A percentile compares a stretch with the other conserved stretches of the same genome.
Conservation (phyloP, 306 rosid species). For the Inga leiocalycina region DNA sequence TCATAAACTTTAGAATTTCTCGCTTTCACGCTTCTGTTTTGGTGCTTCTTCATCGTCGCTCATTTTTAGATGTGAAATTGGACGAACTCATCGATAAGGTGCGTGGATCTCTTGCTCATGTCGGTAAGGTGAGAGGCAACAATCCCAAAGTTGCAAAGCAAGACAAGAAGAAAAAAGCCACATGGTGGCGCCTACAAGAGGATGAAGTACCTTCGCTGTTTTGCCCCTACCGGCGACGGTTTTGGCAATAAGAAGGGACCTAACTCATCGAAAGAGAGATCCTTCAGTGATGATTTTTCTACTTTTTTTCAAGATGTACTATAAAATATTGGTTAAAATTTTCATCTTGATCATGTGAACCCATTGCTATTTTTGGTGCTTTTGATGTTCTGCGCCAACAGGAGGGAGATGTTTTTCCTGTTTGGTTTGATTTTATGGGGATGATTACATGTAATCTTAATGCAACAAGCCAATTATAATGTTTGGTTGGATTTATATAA, state of each 20-base stretch:
- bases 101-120: not conserved
- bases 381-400: no score
- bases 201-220: not conserved
- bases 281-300: not conserved
- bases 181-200: not conserved
- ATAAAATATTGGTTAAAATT: not conserved
- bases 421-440: no score
- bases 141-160: not conserved
- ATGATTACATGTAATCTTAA: no score
- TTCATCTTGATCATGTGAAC: not conserved
- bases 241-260: no score
- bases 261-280: no score
- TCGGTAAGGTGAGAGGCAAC: not conserved
- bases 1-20: no score
- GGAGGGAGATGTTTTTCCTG: no score
- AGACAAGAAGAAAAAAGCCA: conserved; percentile 1
- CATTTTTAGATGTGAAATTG: no score
- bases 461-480: no score
- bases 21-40: no score
- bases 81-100: not conserved
- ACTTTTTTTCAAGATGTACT: not conserved
- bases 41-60: no score
- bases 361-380: not conserved
- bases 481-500: no score
- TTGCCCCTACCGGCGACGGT: not conserved